phyloP scores from a whole-genome alignment of 2,329 filamentous ascomycete species.

The Penicillium sp. region DNA sequence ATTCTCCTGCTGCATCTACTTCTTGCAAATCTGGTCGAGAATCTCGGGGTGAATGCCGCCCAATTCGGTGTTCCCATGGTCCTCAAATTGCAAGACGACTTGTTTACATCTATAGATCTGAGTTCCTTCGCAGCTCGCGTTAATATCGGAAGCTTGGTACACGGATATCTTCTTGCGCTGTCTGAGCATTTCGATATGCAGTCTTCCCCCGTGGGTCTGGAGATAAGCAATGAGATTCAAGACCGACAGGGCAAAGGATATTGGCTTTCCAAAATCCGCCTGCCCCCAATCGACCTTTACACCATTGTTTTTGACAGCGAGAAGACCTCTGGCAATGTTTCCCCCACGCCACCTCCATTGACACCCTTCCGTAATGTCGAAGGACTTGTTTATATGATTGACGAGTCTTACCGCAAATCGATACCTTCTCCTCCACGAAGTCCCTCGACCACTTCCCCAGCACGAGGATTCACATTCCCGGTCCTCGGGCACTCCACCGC shows the following conservation, averaged over 20 bases:
- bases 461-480: slow-evolving; percentile 62
- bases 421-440: slow-evolving; percentile 64
- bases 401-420: slow-evolving; percentile 65
- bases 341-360: slow-evolving; percentile 52
- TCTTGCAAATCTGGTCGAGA: slow-evolving; percentile 68
- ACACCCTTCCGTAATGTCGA: slow-evolving; percentile 72
- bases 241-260: slow-evolving; percentile 70
- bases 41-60: slow-evolving; percentile 77
- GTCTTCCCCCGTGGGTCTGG: slow-evolving; percentile 63
- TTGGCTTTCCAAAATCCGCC: slow-evolving; percentile 72
- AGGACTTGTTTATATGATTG: slow-evolving; percentile 71
- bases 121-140: slow-evolving; percentile 64
- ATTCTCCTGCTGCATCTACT: slow-evolving; percentile 75
- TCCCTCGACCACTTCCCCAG: slow-evolving; percentile 69
- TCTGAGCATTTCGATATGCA: slow-evolving; percentile 76
- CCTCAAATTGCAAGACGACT: slow-evolving; percentile 81
- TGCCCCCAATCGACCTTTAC: slow-evolving; percentile 66
- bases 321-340: slow-evolving; percentile 29
- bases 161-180: slow-evolving; percentile 83
- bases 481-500: slow-evolving; percentile 53
- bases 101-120: slow-evolving; percentile 41
- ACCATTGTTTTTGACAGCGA: slow-evolving; percentile 57
- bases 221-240: slow-evolving; percentile 72
- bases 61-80: slow-evolving; percentile 84
- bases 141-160: slow-evolving; percentile 76